Conservation (phyloP, 805 yeast genomes). For the Yarrowia keelungensis region DNA sequence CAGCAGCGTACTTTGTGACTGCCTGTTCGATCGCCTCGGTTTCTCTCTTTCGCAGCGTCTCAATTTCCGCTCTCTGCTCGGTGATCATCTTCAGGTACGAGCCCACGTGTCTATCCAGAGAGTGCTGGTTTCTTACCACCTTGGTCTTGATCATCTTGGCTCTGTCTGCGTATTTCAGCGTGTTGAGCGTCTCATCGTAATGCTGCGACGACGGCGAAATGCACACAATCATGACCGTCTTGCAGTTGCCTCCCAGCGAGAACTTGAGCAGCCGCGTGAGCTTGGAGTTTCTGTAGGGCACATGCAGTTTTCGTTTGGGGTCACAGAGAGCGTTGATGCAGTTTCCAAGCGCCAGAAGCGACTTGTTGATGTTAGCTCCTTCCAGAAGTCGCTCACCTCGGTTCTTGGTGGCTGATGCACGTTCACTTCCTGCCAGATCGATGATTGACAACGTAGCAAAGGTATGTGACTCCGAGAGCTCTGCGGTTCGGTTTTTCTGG, state of each 20-base stretch:
- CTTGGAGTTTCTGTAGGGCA: conserved; percentile 92
- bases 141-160: conserved; percentile 92
- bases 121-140: conserved; percentile 72
- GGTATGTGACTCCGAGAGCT: conserved; percentile 68
- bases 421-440: conserved; percentile 93
- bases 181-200: conserved; percentile 91
- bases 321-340: conserved; percentile 93
- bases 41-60: conserved; percentile 62
- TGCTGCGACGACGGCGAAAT: conserved; percentile 85
- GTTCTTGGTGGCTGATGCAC: conserved; percentile 89
- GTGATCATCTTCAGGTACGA: conserved; percentile 84
- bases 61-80: conserved; percentile 78
- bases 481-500: conserved; percentile 66
- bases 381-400: conserved; percentile 81
- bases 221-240: conserved; percentile 95
- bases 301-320: conserved; percentile 67
- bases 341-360: conserved; percentile 87
- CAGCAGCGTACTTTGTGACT: conserved; percentile 36
- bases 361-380: conserved; percentile 92
- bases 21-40: conserved; percentile 39
- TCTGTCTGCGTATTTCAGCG: conserved; percentile 87
- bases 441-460: conserved; percentile 85
- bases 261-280: conserved; percentile 85
- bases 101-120: conserved; percentile 81
- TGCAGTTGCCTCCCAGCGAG: conserved; percentile 92